Evolutionary conservation across 2,329 filamentous ascomycete genomes (phyloP).

Genomic region (Colletotrichum noveboracense): DNA sequence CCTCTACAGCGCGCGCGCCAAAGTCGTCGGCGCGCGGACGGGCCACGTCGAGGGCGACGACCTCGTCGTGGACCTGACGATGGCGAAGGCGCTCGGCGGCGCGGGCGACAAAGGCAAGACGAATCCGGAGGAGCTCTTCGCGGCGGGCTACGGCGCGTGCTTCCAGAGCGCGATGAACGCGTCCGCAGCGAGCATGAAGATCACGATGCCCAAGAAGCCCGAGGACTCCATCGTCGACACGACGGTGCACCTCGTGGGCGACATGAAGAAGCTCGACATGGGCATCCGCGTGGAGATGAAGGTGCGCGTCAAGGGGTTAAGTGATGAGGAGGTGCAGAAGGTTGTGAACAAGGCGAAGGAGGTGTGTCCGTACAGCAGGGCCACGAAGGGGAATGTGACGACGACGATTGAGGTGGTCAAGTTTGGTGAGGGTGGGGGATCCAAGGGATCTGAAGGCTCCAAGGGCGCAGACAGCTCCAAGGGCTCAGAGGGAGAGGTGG

Average conservation of each 20-base stretch:
- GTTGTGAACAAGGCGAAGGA: constrained; percentile 30
- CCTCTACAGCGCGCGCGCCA: constrained; percentile 41
- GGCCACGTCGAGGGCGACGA: constrained; percentile 32
- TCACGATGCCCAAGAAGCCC: constrained; percentile 42
- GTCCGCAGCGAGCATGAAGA: constrained; percentile 39
- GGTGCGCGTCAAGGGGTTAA: constrained; percentile 37
- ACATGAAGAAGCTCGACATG: constrained; percentile 48
- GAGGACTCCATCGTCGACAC: constrained; percentile 43
- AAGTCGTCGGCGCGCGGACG: constrained; percentile 41
- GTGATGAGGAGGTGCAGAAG: constrained; percentile 28
- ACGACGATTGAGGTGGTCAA: constrained; percentile 28
- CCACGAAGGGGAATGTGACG: constrained; percentile 30
- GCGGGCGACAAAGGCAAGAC: constrained; percentile 43
- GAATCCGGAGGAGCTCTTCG: constrained; percentile 53
- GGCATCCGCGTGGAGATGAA: constrained; percentile 48
- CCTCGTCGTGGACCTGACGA: constrained; percentile 39
- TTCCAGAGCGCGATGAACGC: constrained; percentile 53
- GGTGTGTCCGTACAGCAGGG: constrained; percentile 32
- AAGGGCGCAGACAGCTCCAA: neutral
- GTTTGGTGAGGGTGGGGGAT: neutral
- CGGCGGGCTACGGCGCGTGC: constrained; percentile 51
- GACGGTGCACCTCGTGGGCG: constrained; percentile 48
- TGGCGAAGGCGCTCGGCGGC: constrained; percentile 48
- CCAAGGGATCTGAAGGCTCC: neutral
- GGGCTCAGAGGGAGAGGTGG: neutral